A percentile compares a stretch with the other conserved stretches of the same genome.
Evolutionary conservation across 345 rosid genomes (phyloP).

Genomic region (Pugionium cornutum): DNA sequence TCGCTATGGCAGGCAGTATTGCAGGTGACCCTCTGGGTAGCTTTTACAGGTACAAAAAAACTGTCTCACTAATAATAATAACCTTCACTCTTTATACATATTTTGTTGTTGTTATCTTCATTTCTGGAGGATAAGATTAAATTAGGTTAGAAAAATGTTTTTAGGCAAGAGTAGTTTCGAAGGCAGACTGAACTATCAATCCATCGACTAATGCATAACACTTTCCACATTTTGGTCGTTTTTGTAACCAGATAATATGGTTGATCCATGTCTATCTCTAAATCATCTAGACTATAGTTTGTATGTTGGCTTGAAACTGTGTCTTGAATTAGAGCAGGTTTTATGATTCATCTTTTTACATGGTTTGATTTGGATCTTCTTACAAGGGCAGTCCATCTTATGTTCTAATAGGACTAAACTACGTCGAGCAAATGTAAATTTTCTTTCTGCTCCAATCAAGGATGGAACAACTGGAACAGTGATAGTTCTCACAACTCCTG

Average conservation of each 20-base stretch:
- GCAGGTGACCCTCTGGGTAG: constrained; percentile 90
- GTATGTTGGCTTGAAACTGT: background rate
- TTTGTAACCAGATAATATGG: background rate
- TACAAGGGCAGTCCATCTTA: constrained; percentile 1
- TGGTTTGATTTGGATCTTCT: constrained; percentile 23
- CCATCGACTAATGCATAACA: background rate
- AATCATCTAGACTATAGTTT: background rate
- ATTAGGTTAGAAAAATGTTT: background rate
- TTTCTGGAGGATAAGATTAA: background rate
- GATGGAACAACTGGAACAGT: constrained; percentile 98
- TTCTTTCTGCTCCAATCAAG: constrained; percentile 77
- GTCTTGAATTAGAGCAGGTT: background rate
- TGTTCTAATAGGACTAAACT: constrained; percentile 61
- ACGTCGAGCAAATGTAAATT: constrained; percentile 74
- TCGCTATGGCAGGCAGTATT: constrained; percentile 90
- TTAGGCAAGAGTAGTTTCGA: background rate
- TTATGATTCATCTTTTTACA: constrained; percentile 9
- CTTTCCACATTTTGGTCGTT: background rate
- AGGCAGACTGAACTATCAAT: background rate
- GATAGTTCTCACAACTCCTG: constrained; percentile 93
- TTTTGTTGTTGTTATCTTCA: background rate
- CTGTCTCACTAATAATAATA: background rate
- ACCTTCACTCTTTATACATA: background rate
- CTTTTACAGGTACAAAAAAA: constrained; percentile 69
- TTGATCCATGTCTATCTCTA: background rate